These are phyloP conservation scores for Dioszegia aurantiaca DNA, from an alignment of 768 basidiomycete genomes.

Conservation along the genomic window DNA sequence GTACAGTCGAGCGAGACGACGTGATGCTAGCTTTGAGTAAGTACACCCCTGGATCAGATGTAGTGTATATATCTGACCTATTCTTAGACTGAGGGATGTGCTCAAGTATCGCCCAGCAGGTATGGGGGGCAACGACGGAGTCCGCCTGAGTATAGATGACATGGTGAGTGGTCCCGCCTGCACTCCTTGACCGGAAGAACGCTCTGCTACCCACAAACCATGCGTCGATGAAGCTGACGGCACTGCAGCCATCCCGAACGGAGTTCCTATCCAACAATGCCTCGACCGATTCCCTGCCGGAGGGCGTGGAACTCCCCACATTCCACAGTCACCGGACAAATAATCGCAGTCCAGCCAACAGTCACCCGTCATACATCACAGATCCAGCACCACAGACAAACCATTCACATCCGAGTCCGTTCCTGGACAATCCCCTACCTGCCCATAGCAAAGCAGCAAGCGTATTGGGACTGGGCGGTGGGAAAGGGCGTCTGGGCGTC, in stretches of 20 bases:
- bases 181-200: too few relatives aligned
- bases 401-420: neutral
- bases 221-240: too few relatives aligned
- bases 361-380: neutral
- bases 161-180: neutral
- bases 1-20: conserved; percentile 15
- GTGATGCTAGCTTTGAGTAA: conserved; percentile 5
- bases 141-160: conserved; percentile 16
- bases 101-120: neutral
- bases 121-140: neutral
- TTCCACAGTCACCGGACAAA: conserved; percentile 5
- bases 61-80: neutral
- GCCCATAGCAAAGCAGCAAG: neutral
- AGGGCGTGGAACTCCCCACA: conserved; percentile 22
- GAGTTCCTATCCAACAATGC: conserved; percentile 40
- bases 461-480: neutral
- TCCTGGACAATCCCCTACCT: neutral
- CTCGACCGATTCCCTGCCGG: conserved; percentile 39
- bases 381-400: neutral
- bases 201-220: too few relatives aligned
- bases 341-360: neutral
- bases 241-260: conserved; percentile 29
- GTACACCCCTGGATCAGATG: neutral
- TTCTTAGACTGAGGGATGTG: conserved; percentile 4
- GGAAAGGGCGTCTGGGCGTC: neutral